These are phyloP conservation scores for Peronospora belbahrii DNA, from an alignment of 352 stramenopile species.

Conservation along the genomic window DNA sequence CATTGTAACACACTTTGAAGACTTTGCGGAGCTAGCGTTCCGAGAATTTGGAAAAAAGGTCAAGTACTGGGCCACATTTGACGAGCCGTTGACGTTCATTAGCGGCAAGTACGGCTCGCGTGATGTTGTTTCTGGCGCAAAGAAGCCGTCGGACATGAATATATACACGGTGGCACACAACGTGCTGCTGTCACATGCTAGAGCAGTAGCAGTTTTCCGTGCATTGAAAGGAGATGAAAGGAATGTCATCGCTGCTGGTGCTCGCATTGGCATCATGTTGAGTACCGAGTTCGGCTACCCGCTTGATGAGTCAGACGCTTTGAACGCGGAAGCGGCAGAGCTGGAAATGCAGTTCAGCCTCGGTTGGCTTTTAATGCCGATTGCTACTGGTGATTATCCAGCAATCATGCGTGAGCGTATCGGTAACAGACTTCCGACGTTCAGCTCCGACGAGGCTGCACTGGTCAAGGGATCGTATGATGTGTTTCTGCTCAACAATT, in stretches of 20 bases:
- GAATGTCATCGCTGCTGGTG: constrained; percentile 22
- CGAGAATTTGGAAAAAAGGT: constrained; percentile 87
- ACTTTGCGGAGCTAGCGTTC: constrained; percentile 90
- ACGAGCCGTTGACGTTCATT: constrained; percentile 88
- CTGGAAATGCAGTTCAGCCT: constrained; percentile 87
- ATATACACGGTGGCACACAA: constrained; percentile 77
- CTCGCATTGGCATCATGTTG: constrained; percentile 90
- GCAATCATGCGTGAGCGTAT: constrained; percentile 79
- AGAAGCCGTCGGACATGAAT: constrained; percentile 30
- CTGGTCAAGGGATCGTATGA: constrained; percentile 85
- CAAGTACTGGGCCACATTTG: constrained; percentile 93
- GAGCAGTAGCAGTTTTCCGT: constrained; percentile 82
- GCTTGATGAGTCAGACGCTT: constrained; percentile 44
- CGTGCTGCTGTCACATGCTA: constrained; percentile 86
- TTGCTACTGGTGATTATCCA: constrained; percentile 89
- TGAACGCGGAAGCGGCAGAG: constrained; percentile 55
- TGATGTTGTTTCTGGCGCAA: constrained; percentile 25
- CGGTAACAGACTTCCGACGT: constrained; percentile 73
- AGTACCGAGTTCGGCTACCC: constrained; percentile 75
- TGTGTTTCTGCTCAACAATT: constrained; percentile 94
- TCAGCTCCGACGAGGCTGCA: constrained; percentile 67
- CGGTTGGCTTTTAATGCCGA: constrained; percentile 89
- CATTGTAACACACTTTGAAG: constrained; percentile 64
- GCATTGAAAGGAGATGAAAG: constrained; percentile 38
- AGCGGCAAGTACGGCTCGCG: constrained; percentile 84